Base-by-base conservation (phyloP, 2,329 filamentous ascomycete species). In the Neonectria coccinea region DNA sequence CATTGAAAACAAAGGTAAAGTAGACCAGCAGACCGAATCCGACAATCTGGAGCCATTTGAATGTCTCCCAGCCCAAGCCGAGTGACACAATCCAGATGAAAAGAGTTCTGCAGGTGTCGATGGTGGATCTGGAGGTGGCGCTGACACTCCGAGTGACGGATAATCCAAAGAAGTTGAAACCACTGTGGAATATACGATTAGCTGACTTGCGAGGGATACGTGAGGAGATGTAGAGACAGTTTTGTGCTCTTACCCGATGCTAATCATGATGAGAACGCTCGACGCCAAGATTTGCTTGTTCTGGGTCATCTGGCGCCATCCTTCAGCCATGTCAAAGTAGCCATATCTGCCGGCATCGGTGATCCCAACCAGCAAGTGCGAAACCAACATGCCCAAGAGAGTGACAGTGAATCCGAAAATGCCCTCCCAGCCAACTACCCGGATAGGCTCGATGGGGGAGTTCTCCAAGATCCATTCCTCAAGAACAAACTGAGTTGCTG, bases 41-140 rank as follows among this genome's bases (percentile, higher is more conserved):
- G 3, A 88, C 78, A 14, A 99, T 93, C 80, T 99, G 96, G 7
- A 99, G 87, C 91, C 93, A 97, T 81, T 98, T 98, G 87, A 99
- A 98, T 0, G 89, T 90, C 82, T 99, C 96, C 96, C 96, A 99
- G 65, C 94, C 94, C 2, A 99, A 87, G 4, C 92, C 93, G 5
- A 99, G 87, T 18, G 93, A 97, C 14, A 97, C 92, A 29, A 99
- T 86, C 96, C 96, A 99, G 80, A 99, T 98, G 82, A 99, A 98
- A 1, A 99, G 87, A 0, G 96, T 99, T 44, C 95, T 90, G 84
- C 94, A 98, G 1, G 96, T 99, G 79, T 99, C 96, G 73, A 99
- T 98, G 33, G 95, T 98, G 33, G 93, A 97, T 66, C 96, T 89
- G 1, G 95, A 93, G 0, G 96, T 99, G 11, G 96, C 96, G 67